phyloP scores from a whole-genome alignment of 179 eudicot species.

The Patellifolia procumbens region DNA sequence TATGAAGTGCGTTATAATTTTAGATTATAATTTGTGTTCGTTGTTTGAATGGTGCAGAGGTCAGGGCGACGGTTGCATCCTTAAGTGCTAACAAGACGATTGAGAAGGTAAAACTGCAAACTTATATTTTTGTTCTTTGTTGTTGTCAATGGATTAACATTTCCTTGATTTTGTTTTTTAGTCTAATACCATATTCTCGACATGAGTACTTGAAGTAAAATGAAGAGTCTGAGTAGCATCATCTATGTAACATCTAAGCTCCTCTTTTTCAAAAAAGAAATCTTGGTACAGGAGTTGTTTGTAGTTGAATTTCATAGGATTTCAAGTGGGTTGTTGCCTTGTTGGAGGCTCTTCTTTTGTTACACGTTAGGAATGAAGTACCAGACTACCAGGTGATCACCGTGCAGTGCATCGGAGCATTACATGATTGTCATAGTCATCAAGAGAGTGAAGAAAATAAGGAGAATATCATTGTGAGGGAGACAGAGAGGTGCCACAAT shows the following conservation, averaged over 20 bases:
- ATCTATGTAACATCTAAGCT: too few species aligned
- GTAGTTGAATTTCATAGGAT: not conserved
- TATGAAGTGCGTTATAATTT: not conserved
- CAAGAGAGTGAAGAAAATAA: not conserved
- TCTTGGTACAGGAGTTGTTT: too few species aligned
- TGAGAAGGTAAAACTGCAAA: constrained; percentile 51
- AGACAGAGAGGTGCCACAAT: not conserved
- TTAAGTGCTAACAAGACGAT: constrained; percentile 61
- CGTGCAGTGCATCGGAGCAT: not conserved
- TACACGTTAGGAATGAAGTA: not conserved
- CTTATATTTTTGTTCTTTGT: not conserved
- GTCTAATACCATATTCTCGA: too few species aligned
- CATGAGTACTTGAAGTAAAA: too few species aligned
- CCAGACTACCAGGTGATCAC: not conserved
- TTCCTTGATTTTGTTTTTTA: too few species aligned
- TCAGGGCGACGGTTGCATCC: constrained; percentile 54
- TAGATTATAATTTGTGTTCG: not conserved
- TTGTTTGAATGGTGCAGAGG: constrained; percentile 42
- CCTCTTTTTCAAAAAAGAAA: too few species aligned
- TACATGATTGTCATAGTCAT: not conserved
- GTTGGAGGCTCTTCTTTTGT: not conserved
- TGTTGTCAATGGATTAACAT: not conserved
- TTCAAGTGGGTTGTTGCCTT: not conserved
- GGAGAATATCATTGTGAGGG: not conserved
- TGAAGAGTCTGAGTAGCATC: too few species aligned